Percentiles rank a stretch among this genome's conserved stretches.
These are phyloP conservation scores for Diphasiastrum complanatum DNA, from an alignment of 83 land plant species.

Conservation along the genomic window DNA sequence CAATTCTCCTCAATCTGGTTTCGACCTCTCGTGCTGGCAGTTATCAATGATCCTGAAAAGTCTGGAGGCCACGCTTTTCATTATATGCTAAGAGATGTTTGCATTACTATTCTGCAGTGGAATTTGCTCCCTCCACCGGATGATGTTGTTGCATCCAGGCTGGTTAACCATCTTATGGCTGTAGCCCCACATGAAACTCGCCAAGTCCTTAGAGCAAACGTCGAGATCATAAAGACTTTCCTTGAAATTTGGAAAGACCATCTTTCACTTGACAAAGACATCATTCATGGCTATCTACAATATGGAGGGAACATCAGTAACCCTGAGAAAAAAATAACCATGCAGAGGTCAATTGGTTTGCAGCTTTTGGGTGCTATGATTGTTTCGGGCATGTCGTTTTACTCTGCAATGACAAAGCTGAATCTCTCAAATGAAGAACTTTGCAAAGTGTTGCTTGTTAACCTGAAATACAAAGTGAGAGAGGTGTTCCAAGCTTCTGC, in stretches of 20 bases:
- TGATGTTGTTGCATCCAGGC: conserved; percentile 24
- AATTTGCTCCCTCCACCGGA: conserved; percentile 29
- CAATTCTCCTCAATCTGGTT: conserved; percentile 29
- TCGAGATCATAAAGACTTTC: conserved; percentile 37
- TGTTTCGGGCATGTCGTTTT: conserved; percentile 25
- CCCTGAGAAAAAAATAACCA: conserved; percentile 17
- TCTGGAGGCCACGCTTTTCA: conserved; percentile 42
- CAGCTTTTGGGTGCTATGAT: conserved; percentile 38
- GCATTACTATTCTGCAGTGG: conserved; percentile 42
- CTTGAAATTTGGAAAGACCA: conserved; percentile 40
- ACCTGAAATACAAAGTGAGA: conserved; percentile 29
- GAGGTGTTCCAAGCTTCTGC: conserved; percentile 39
- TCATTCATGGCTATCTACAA: conserved; percentile 19
- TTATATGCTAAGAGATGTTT: conserved; percentile 45
- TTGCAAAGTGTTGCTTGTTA: conserved; percentile 29
- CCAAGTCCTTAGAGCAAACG: conserved; percentile 41
- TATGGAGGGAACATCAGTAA: conserved; percentile 32
- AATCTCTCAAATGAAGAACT: conserved; percentile 22
- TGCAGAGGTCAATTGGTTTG: conserved; percentile 35
- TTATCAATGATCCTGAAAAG: conserved; percentile 35
- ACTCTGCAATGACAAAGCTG: conserved; percentile 9
- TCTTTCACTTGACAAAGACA: conserved; percentile 25
- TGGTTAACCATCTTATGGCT: conserved; percentile 35
- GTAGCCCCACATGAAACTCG: conserved; percentile 36
- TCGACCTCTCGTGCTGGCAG: conserved; percentile 31